Percentiles rank a stretch among this genome's conserved stretches.
Evolutionary conservation across 2,329 filamentous ascomycete species (phyloP).

Genomic region (Rhexocercosporidium sp.): DNA sequence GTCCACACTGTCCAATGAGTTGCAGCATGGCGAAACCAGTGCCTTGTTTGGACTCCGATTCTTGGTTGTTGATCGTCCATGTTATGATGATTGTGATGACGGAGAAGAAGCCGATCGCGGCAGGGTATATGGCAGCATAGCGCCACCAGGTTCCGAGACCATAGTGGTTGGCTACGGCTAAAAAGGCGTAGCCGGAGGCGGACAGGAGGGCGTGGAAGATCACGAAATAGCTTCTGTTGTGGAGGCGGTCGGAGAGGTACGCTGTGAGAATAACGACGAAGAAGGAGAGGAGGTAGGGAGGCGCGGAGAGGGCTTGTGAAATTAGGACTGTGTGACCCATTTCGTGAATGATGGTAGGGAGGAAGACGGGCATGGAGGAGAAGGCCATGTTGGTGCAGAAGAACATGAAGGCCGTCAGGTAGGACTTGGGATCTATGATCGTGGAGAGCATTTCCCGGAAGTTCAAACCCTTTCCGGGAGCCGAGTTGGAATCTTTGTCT

Average conservation of each 20-base stretch:
- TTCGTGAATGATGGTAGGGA: slow-evolving; percentile 78
- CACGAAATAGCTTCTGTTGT: slow-evolving; percentile 68
- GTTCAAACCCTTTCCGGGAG: slow-evolving; percentile 49
- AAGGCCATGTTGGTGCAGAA: slow-evolving; percentile 90
- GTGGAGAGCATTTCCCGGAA: slow-evolving; percentile 62
- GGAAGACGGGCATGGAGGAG: slow-evolving; percentile 83
- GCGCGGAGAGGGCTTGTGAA: slow-evolving; percentile 80
- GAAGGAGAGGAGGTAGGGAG: slow-evolving; percentile 82
- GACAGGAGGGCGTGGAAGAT: slow-evolving; percentile 73
- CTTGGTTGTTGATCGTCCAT: slow-evolving; percentile 89
- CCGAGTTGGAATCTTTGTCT: slow-evolving; percentile 28
- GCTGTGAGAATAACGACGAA: slow-evolving; percentile 73
- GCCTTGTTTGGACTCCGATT: slow-evolving; percentile 70
- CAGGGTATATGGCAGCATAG: slow-evolving; percentile 80
- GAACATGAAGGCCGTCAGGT: slow-evolving; percentile 81
- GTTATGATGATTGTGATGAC: slow-evolving; percentile 85
- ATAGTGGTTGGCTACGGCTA: slow-evolving; percentile 62
- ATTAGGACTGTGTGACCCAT: slow-evolving; percentile 74
- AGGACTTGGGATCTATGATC: slow-evolving; percentile 70
- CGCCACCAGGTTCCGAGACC: slow-evolving; percentile 55
- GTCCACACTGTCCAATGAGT: slow-evolving; percentile 59
- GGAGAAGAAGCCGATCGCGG: slow-evolving; percentile 80
- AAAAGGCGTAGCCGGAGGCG: slow-evolving; percentile 60
- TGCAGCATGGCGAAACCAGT: slow-evolving; percentile 82
- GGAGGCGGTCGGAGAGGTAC: slow-evolving; percentile 70